Percentiles rank a stretch among this genome's conserved stretches.
Evolutionary conservation across 495 filamentous ascomycete genomes (phyloP).

Genomic region (Penicillium psychrofluorescens): DNA sequence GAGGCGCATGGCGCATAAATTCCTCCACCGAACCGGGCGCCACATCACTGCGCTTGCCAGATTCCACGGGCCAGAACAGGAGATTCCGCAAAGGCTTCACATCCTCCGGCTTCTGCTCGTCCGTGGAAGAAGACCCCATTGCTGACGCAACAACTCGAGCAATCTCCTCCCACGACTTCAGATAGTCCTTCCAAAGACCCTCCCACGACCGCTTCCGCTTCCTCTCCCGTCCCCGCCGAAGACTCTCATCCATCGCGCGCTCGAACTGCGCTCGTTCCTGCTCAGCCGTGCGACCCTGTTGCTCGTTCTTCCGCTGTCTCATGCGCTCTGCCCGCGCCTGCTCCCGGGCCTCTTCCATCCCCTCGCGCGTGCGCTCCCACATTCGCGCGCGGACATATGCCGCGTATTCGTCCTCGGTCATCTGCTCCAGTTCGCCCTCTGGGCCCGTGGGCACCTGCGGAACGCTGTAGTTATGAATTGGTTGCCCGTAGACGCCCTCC

Average conservation of each 20-base stretch:
- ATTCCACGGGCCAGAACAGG: conserved; percentile 75
- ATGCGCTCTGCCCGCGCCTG: conserved; percentile 51
- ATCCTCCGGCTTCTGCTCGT: not conserved
- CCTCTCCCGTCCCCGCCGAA: conserved; percentile 43
- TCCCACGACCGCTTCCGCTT: conserved; percentile 41
- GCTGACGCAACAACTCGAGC: conserved; percentile 17
- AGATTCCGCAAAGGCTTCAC: conserved; percentile 22
- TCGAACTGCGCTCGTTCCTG: conserved; percentile 29
- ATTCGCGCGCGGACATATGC: conserved; percentile 75
- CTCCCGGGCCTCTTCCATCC: conserved; percentile 58
- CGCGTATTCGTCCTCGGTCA: conserved; percentile 89
- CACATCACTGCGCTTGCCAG: conserved; percentile 54
- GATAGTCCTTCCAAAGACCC: conserved; percentile 58
- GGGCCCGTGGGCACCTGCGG: conserved; percentile 28
- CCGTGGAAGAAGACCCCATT: not conserved
- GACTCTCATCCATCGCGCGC: conserved; percentile 42
- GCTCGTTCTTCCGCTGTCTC: conserved; percentile 33
- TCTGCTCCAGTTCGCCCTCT: conserved; percentile 65
- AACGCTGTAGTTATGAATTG: conserved; percentile 60
- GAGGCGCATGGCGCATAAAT: conserved; percentile 53
- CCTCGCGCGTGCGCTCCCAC: conserved; percentile 81
- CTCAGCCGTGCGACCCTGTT: conserved; percentile 27
- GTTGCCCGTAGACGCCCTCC: conserved; percentile 91
- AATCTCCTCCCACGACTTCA: conserved; percentile 52
- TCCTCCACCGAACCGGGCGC: conserved; percentile 51